Conservation (phyloP, 2,329 filamentous ascomycete genomes). For the Arthrinium puccinioides region DNA sequence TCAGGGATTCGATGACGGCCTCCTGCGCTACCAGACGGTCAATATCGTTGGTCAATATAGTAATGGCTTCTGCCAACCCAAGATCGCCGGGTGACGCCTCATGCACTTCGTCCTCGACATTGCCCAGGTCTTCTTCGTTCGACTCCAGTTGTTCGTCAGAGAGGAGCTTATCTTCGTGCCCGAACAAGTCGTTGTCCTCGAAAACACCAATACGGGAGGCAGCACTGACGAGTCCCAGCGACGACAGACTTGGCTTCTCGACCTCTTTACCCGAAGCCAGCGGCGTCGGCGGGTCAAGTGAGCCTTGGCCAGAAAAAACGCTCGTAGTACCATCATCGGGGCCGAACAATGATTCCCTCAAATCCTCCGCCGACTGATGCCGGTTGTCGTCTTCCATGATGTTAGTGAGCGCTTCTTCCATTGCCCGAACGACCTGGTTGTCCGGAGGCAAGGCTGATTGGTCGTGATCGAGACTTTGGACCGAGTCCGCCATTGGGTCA, state of each 20-base stretch:
- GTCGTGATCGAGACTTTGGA: constrained; percentile 73
- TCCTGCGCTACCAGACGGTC: constrained; percentile 84
- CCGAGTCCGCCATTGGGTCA: constrained; percentile 62
- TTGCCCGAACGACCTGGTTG: constrained; percentile 77
- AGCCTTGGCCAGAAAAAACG: constrained; percentile 41
- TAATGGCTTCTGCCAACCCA: constrained; percentile 87
- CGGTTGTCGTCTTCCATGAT: constrained; percentile 74
- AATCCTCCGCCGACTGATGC: constrained; percentile 54
- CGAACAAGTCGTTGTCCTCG: constrained; percentile 86
- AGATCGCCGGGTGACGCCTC: constrained; percentile 93
- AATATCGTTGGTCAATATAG: constrained; percentile 80
- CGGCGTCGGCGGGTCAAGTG: constrained; percentile 23
- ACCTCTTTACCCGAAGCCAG: constrained; percentile 31
- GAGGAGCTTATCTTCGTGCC: constrained; percentile 76
- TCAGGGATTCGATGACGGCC: constrained; percentile 83
- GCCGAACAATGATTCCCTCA: constrained; percentile 61
- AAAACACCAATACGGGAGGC: constrained; percentile 89
- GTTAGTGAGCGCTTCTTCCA: constrained; percentile 85
- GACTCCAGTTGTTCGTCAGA: constrained; percentile 79
- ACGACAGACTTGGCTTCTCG: constrained; percentile 80
- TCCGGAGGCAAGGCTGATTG: constrained; percentile 57
- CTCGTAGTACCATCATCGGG: constrained; percentile 43
- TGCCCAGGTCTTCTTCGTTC: constrained; percentile 46
- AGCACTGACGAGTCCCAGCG: constrained; percentile 81
- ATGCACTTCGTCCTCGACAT: constrained; percentile 75